Conservation (phyloP, 345 rosid species). For the Physaria fendleri region DNA sequence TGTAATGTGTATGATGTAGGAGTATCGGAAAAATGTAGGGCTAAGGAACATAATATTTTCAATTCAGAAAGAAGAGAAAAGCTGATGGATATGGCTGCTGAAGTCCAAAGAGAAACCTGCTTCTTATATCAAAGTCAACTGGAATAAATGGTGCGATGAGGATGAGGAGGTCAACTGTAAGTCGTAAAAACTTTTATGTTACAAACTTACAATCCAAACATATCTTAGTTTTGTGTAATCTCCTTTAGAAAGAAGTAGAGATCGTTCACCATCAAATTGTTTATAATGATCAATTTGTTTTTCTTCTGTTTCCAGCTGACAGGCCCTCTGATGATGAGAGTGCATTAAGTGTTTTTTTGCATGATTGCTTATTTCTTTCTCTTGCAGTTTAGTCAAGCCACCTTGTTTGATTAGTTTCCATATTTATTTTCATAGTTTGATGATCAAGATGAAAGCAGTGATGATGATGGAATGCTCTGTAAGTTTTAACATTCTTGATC, state of each 20-base stretch:
- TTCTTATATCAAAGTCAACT: conserved; percentile 94
- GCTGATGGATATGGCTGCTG: conserved; percentile 89
- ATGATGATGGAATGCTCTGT: conserved; percentile 95
- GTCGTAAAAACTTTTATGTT: conserved; percentile 21
- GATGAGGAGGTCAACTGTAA: conserved; percentile 70
- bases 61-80: conserved; percentile 70
- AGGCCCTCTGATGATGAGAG: conserved; percentile 61
- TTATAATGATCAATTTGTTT: neutral
- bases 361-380: neutral
- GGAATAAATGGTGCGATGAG: conserved; percentile 99
- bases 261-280: neutral
- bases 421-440: conserved; percentile 43
- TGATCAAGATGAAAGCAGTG: conserved; percentile 59
- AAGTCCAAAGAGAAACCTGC: conserved; percentile 89
- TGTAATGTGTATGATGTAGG: conserved; percentile 40
- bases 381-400: neutral
- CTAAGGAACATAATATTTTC: conserved; percentile 82
- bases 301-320: conserved; percentile 47
- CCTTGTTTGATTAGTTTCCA: neutral
- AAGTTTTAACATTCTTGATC: conserved; percentile 36
- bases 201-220: no score
- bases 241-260: neutral
- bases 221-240: neutral
- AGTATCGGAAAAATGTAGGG: conserved; percentile 70
- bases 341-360: conserved; percentile 41